Evolutionary conservation across 106 monocot species (phyloP).

Genomic region (Vanilla planifolia): DNA sequence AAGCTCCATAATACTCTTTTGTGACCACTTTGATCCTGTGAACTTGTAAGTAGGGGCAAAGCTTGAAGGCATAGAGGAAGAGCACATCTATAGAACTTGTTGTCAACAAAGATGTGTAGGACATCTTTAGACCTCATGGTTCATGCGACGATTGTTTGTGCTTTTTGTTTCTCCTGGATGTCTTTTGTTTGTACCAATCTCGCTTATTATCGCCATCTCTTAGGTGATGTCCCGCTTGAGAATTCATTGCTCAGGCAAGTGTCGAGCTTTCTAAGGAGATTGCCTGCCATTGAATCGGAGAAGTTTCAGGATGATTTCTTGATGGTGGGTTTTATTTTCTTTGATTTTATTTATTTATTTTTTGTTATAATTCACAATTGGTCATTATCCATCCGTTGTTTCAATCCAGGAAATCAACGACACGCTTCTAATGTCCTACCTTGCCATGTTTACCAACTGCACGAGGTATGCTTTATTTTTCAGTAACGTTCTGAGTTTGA

Average conservation of each 20-base stretch:
- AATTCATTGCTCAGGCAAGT: slow-evolving; percentile 98
- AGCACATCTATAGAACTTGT: no score
- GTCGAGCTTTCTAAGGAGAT: slow-evolving; percentile 89
- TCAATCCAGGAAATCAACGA: slow-evolving; percentile 82
- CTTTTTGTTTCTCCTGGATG: background rate
- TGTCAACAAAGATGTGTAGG: no score
- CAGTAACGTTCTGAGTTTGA: background rate
- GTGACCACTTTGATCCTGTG: no score
- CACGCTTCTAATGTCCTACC: slow-evolving; percentile 88
- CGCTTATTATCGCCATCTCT: slow-evolving; percentile 4
- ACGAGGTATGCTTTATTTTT: slow-evolving; percentile 48
- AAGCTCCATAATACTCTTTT: no score
- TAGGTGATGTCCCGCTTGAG: slow-evolving; percentile 88
- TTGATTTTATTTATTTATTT: background rate
- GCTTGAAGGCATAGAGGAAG: no score
- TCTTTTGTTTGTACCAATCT: background rate
- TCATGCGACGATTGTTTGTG: background rate
- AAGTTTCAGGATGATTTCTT: slow-evolving; percentile 98
- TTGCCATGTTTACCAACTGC: slow-evolving; percentile 96
- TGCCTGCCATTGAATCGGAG: slow-evolving; percentile 94
- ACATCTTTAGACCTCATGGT: no score
- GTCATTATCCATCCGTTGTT: no score
- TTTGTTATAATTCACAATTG: slow-evolving; percentile 24
- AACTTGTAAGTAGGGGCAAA: no score
- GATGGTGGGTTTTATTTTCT: slow-evolving; percentile 48